A percentile compares a stretch with the other conserved stretches of the same genome.
Evolutionary conservation across 1,284 basidiomycete species (phyloP).

Genomic region (Trichosporon sp.): DNA sequence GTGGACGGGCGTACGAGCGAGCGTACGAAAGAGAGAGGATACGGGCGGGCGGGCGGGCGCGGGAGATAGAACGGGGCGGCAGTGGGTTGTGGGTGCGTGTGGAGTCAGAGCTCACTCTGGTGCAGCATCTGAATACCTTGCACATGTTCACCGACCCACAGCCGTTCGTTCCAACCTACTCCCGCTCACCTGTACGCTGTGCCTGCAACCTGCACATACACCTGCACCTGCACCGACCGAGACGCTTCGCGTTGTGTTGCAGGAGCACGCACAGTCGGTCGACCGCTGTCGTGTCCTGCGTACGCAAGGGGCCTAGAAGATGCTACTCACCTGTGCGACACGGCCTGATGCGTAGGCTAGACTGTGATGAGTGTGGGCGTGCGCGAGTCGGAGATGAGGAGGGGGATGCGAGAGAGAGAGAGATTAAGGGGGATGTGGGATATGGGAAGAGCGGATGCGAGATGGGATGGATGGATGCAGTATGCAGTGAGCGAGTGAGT

Average conservation of each 20-base stretch:
- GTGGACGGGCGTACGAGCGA: no score
- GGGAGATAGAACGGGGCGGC: slow-evolving; percentile 1
- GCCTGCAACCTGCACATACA: background rate
- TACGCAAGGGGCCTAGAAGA: background rate
- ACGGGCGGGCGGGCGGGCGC: background rate
- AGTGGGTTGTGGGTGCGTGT: background rate
- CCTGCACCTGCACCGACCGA: background rate
- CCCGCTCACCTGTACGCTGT: no score
- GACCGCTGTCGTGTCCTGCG: background rate
- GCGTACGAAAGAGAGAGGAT: no score
- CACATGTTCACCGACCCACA: no score
- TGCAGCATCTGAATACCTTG: no score
- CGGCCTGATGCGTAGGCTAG: background rate
- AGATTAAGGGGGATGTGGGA: background rate
- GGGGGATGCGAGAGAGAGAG: background rate
- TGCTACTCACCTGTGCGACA: background rate
- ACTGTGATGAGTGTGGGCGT: background rate
- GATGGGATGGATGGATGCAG: slow-evolving; percentile 3
- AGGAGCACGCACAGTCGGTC: background rate
- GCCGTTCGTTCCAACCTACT: no score
- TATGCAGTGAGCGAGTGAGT: background rate
- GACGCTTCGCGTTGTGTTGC: background rate
- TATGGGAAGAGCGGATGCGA: slow-evolving; percentile 1
- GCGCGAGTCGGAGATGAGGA: background rate
- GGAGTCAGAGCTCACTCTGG: background rate